Base-by-base conservation (phyloP, 2,329 filamentous ascomycete species). In the Neopestalotiopsis sp. region DNA sequence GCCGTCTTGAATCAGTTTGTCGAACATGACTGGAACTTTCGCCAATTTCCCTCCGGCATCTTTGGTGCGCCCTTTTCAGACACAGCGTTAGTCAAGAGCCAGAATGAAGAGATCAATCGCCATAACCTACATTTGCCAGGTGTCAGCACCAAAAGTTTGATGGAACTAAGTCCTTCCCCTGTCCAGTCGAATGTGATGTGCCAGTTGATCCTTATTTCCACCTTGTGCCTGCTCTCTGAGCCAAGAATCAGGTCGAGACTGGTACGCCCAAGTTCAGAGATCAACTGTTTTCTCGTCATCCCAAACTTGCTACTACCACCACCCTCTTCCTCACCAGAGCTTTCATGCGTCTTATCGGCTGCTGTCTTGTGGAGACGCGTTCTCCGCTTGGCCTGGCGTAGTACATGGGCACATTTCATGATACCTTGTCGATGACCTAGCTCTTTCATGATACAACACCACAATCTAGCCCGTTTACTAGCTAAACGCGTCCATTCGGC, bases 101-200 rank as follows among this genome's bases (percentile, higher is more conserved):
- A 40, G 32, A 3, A 9, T 14, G 40, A 4, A 20, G 40, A 4
- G 34, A 38, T 24, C 24, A 34, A 38, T 0, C 28, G 30, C 12
- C 1, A 32, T 45, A 38, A 86, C 90, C 86, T 79, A 93, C 91
- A 93, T 75, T 87, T 88, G 7, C 81, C 83, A 0, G 91, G 91
- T 56, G 90, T 81, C 4, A 86, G 86, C 2, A 89, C 81, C 70
- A 88, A 76, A 12, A 90, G 81, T 4, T 80, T 81, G 17, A 93
- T 78, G 59, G 82, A 82, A 72, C 87, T 92, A 74, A 87, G 85
- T 4, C 89, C 91, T 75, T 93, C 91, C 5, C 91, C 91, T 0
- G 90, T 91, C 91, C 91, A 93, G 77, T 93, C 91, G 74, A 93
- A 92, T 1, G 80, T 79, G 58, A 92, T 89, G 61, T 79, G 82